phyloP scores from a whole-genome alignment of 2,329 filamentous ascomycete genomes.

The Calonectria pseudoreteaudii region DNA sequence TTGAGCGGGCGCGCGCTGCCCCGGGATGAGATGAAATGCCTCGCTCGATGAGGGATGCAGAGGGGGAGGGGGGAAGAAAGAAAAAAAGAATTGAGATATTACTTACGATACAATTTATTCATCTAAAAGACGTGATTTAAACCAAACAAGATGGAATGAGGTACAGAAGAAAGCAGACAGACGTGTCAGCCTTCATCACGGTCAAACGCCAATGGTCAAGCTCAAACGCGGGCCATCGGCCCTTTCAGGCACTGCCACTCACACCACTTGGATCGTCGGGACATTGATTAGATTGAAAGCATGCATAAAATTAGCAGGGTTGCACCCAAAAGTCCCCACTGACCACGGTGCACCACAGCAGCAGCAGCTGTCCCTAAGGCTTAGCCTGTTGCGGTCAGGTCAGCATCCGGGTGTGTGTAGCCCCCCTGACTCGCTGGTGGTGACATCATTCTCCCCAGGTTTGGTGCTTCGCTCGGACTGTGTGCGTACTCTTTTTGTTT shows the following conservation, averaged over 20 bases:
- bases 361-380: background rate
- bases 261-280: slow-evolving; percentile 1
- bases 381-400: background rate
- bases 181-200: background rate
- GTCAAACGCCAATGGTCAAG: background rate
- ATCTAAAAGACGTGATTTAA: background rate
- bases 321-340: background rate
- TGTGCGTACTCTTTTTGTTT: too few species aligned
- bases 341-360: too few species aligned
- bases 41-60: too few species aligned
- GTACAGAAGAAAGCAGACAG: background rate
- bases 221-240: background rate
- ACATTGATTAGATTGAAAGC: background rate
- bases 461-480: background rate
- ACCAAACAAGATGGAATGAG: background rate
- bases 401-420: background rate
- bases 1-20: background rate
- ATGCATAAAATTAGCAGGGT: slow-evolving; percentile 6
- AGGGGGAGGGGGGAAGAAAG: too few species aligned
- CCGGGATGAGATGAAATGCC: background rate
- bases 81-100: background rate
- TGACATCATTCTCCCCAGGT: background rate
- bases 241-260: background rate
- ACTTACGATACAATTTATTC: background rate
- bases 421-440: background rate